Base-by-base conservation (phyloP, 306 rosid species). In the Medicago lupulina region DNA sequence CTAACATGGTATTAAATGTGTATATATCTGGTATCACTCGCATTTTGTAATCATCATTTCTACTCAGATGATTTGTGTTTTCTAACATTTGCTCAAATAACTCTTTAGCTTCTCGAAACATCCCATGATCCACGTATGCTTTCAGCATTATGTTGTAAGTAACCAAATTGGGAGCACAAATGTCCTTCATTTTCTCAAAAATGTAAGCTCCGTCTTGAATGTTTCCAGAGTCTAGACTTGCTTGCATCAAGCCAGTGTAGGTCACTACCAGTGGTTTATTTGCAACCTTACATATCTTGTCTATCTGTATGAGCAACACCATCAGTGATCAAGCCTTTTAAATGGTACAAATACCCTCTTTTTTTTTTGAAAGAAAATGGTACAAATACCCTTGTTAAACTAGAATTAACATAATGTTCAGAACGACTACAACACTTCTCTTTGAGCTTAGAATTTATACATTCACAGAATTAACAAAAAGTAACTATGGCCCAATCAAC, bases 191-290 rank as follows among this genome's bases (percentile, higher is more conserved):
- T 76, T 90, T 87, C 55, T 76, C 85, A 83, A 94, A 90, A 76
- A 92, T 85, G 78, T 86, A 88, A 55, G 82, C 89, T 51, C 88
- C 97, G 39, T 87, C 90, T 81, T 80, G 73, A 62, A 89, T 49
- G 68, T 85, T 84, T 80, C 93, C 89, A 28, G 96, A 74, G 61
- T 87, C 89, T 72, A 95, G 66, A 80, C 98, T 86, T 53, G 96
- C 96, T 90, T 95, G 91, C 85, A 95, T 85, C 85, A 95, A 76
- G 80, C 98, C 97, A 55, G 98, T 94, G 89, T 86, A 94, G 25
- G 96, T 94, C 85, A 94, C 97, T 51, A 94, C 98, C 9, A 94
- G 90, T 61, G 98, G 98, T 80, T 92, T 94, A 81, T 80, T 94
- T 67, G 98, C 96, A 73, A 92, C 98, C 83, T 85, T 90, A 17